These are phyloP conservation scores for Aphanomyces invadans DNA, from an alignment of 352 stramenopile genomes.

Conservation along the genomic window DNA sequence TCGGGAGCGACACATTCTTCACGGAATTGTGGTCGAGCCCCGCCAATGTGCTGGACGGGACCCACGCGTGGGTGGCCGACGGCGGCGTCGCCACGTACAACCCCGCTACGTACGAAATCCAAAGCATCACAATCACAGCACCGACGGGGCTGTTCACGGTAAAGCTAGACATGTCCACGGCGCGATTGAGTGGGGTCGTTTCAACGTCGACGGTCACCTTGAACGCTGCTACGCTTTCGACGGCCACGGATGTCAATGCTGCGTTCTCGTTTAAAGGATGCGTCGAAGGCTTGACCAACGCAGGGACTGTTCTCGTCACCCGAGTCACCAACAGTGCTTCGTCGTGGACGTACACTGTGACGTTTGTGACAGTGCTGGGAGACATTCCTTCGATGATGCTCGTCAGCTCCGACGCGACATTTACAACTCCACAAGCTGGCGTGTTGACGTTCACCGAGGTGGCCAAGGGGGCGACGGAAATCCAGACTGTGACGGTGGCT, in stretches of 20 bases:
- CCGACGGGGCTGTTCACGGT: slow-evolving; percentile 53
- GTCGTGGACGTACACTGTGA: slow-evolving; percentile 71
- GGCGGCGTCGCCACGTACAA: slow-evolving; percentile 90
- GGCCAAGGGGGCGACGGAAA: slow-evolving; percentile 86
- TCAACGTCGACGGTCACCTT: slow-evolving; percentile 40
- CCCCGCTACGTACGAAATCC: slow-evolving; percentile 82
- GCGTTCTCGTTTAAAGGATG: slow-evolving; percentile 72
- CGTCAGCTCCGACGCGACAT: slow-evolving; percentile 34
- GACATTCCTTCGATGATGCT: slow-evolving; percentile 65
- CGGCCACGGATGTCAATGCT: slow-evolving; percentile 40
- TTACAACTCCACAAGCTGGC: slow-evolving; percentile 29
- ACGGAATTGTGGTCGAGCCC: slow-evolving; percentile 90
- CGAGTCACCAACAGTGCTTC: slow-evolving; percentile 31
- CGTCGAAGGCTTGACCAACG: slow-evolving; percentile 70
- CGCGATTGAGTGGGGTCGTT: slow-evolving; percentile 38
- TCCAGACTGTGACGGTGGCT: slow-evolving; percentile 90
- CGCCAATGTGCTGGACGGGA: slow-evolving; percentile 74
- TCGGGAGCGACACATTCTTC: slow-evolving; percentile 91
- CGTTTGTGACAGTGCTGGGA: slow-evolving; percentile 82
- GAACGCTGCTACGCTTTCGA: slow-evolving; percentile 37
- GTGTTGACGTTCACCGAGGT: slow-evolving; percentile 47
- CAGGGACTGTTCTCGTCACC: slow-evolving; percentile 77
- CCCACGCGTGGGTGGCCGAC: slow-evolving; percentile 86
- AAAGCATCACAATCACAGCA: slow-evolving; percentile 72
- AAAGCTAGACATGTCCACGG: slow-evolving; percentile 65